A percentile compares a stretch with the other conserved stretches of the same genome.
Conservation (phyloP, 2,329 filamentous ascomycete genomes). For the Scytalidium sp. region DNA sequence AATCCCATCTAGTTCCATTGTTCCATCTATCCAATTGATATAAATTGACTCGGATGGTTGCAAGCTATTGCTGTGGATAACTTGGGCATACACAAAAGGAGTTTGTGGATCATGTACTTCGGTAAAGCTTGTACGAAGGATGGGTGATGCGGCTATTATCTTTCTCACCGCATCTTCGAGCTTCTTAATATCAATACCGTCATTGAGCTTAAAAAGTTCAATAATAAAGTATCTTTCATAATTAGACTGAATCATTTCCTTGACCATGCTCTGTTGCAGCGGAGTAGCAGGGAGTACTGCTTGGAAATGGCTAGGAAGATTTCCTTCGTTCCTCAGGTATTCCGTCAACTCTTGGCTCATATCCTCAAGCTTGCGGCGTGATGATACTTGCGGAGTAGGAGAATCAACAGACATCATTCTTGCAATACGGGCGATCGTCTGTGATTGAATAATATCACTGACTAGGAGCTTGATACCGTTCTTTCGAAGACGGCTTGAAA, state of each 20-base stretch:
- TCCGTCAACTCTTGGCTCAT: constrained; percentile 32
- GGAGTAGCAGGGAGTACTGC: constrained; percentile 72
- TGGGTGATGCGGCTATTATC: constrained; percentile 60
- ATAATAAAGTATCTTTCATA: constrained; percentile 83
- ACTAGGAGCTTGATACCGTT: constrained; percentile 60
- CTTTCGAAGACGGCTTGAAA: constrained; percentile 69
- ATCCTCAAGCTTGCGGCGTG: constrained; percentile 16
- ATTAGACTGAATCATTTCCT: constrained; percentile 73
- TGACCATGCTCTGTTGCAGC: constrained; percentile 82
- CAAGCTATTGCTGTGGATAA: constrained; percentile 34
- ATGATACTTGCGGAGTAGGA: constrained; percentile 1
- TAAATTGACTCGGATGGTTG: neutral
- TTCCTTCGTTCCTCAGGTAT: constrained; percentile 32
- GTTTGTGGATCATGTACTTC: constrained; percentile 60
- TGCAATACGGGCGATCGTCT: constrained; percentile 64
- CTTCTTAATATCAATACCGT: constrained; percentile 49
- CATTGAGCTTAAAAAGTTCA: constrained; percentile 64
- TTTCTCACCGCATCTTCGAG: constrained; percentile 60
- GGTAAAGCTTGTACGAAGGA: constrained; percentile 73
- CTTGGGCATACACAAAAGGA: constrained; percentile 52
- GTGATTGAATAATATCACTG: constrained; percentile 72
- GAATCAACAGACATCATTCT: constrained; percentile 6
- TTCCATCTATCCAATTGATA: neutral
- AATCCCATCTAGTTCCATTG: constrained; percentile 24
- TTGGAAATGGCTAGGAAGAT: constrained; percentile 44